Base-by-base conservation (phyloP, 176 grass and related monocot genomes). In the Hordeum marinum region DNA sequence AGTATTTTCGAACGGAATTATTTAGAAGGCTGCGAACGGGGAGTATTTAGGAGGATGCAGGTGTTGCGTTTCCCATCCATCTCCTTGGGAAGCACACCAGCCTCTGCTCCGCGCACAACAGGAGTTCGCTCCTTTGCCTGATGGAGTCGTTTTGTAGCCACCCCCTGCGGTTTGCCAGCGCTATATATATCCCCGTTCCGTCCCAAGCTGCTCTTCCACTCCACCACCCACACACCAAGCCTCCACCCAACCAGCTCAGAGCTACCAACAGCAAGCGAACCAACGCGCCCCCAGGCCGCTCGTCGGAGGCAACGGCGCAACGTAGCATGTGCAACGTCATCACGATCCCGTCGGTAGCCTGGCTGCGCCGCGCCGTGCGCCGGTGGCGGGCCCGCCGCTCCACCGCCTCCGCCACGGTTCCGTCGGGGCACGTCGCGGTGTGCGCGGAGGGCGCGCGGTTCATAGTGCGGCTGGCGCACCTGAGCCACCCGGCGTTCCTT, bases 381-480 rank as follows among this genome's bases (percentile, higher is more conserved):
- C 48, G 14, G 58, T 0, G 0, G 42, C 21, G 15, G 17, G 17
- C 48, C 15, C 48, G 48, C 48, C 48, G 48, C 48, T 54, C 48
- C 17, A 54, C 48, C 8, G 8, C 39, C 17, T 54, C 48, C 3
- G 9, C 46, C 4, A 2, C 55, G 18, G 87, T 85, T 20, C 82
- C 87, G 21, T 25, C 82, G 68, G 82, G 87, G 25, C 75, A 88
- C 81, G 87, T 84, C 43, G 87, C 87, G 8, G 87, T 89, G 9
- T 0, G 69, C 59, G 77, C 80, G 36, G 61, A 60, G 4, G 76
- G 67, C 43, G 76, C 4, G 73, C 55, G 88, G 88, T 90, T 90
- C 84, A 35, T 72, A 39, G 84, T 90, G 84, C 88, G 62, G 73
- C 39, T 86, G 73, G 84, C 74, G 41, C 79, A 86, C 84, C 79